These are phyloP conservation scores for Trichosporon coremiiforme DNA, from an alignment of 1,284 basidiomycete genomes.

Conservation along the genomic window DNA sequence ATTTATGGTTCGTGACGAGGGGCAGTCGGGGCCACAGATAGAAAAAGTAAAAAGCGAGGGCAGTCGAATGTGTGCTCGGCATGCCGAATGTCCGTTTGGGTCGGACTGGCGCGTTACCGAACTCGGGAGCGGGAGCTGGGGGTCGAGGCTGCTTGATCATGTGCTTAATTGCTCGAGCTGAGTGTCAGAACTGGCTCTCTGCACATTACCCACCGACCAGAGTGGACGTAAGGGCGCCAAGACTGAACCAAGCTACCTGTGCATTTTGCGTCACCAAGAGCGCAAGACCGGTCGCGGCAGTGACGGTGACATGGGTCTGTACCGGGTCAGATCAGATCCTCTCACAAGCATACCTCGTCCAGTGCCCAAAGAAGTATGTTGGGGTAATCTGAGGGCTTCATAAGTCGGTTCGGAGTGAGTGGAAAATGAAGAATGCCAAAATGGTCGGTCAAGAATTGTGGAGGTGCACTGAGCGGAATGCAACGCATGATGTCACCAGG, in stretches of 20 bases:
- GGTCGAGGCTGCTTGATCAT: slow-evolving; percentile 74
- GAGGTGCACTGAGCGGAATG: too few species aligned
- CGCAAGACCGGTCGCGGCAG: slow-evolving; percentile 62
- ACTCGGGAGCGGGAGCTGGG: slow-evolving; percentile 49
- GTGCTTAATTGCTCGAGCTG: slow-evolving; percentile 70
- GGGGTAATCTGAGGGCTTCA: slow-evolving; percentile 47
- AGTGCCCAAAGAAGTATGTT: slow-evolving; percentile 45
- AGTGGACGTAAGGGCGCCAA: slow-evolving; percentile 67
- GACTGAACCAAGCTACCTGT: slow-evolving; percentile 68
- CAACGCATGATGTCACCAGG: too few species aligned
- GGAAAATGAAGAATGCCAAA: background rate
- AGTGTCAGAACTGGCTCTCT: slow-evolving; percentile 23
- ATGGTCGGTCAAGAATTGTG: too few species aligned
- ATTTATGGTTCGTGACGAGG: slow-evolving; percentile 60
- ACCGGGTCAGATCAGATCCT: background rate
- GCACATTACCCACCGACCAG: slow-evolving; percentile 46
- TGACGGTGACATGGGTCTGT: slow-evolving; percentile 62
- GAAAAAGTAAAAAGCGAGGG: slow-evolving; percentile 69
- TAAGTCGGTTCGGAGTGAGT: background rate
- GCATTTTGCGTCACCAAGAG: slow-evolving; percentile 70
- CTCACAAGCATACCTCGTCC: slow-evolving; percentile 40
- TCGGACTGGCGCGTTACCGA: slow-evolving; percentile 29
- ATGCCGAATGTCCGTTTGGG: slow-evolving; percentile 63
- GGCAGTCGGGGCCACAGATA: slow-evolving; percentile 66
- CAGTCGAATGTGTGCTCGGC: slow-evolving; percentile 84